Evolutionary conservation across 2,329 filamentous ascomycete species (phyloP), one percentile per base, ranked within the genome.

Genomic region (Helotiales sp.): DNA sequence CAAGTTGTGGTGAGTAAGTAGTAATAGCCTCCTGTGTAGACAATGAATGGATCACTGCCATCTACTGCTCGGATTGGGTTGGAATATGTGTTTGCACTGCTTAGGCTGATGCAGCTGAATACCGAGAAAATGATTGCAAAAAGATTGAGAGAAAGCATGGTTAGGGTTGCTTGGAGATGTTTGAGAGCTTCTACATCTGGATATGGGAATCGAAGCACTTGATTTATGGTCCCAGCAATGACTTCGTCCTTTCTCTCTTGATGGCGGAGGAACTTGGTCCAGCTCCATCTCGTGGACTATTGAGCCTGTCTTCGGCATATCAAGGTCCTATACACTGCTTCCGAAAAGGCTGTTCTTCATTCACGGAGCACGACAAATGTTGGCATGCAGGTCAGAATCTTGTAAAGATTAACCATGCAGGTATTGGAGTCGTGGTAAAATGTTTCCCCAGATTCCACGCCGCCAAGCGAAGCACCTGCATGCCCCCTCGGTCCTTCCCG

Each of bases 1-100:
- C 80, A 85, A 25, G 79, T 80, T 0, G 81, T 84, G 0, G 80
- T 80, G 62, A 82, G 76, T 27, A 85, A 72, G 60, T 84, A 84
- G 69, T 84, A 85, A 62, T 79, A 83, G 0, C 80, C 81, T 10
- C 75, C 78, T 0, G 74, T 74, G 54, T 77, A 83, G 1, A 77
- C 76, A 5, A 84, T 76, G 59, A 79, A 79, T 0, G 82, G 80
- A 62, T 84, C 81, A 19, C 76, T 77, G 8, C 82, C 81, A 34
- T 79, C 75, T 0, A 74, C 75, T 17, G 72, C 71, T 33, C 78
- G 77, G 51, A 84, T 74, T 0, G 81, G 80, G 58, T 84, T 84
- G 31, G 78, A 78, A 62, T 76, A 84, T 17, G 75, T 72, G 31
- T 17, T 24, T 54, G 40, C 42, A 22, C 22, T 19, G 22, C 38